Evolutionary conservation across 163 green algal genomes (phyloP).

Genomic region (Scenedesmus sp.): DNA sequence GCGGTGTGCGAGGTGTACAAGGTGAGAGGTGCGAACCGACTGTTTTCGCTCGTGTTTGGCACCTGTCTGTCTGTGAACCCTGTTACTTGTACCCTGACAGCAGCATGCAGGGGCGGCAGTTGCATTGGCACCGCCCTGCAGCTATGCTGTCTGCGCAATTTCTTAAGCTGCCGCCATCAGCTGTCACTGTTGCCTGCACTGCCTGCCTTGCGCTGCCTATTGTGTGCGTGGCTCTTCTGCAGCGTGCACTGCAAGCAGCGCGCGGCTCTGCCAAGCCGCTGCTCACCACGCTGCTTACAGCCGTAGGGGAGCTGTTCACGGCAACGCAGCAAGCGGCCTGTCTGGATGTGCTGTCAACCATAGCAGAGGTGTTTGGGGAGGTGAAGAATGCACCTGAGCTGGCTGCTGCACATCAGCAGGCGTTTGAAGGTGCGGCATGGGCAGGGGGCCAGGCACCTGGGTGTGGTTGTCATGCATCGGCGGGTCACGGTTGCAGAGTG

Average conservation of each 20-base stretch:
- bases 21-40: slow-evolving; percentile 11
- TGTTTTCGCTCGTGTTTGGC: too few species aligned
- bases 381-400: slow-evolving; percentile 28
- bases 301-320: slow-evolving; percentile 40
- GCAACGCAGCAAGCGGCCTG: slow-evolving; percentile 45
- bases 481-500: too few species aligned
- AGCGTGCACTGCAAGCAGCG: slow-evolving; percentile 59
- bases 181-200: neutral
- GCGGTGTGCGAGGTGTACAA: slow-evolving; percentile 72
- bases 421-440: slow-evolving; percentile 31
- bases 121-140: too few species aligned
- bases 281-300: slow-evolving; percentile 61
- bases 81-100: neutral
- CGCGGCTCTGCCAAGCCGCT: slow-evolving; percentile 55
- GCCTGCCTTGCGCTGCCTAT: neutral
- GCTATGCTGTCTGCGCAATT: too few species aligned
- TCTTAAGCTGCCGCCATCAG: too few species aligned
- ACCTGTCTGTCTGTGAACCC: neutral
- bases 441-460: neutral
- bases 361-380: slow-evolving; percentile 71
- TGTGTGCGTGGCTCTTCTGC: neutral
- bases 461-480: neutral
- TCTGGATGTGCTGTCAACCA: slow-evolving; percentile 59
- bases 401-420: slow-evolving; percentile 41
- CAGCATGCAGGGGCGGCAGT: too few species aligned